phyloP scores from a whole-genome alignment of 1,284 basidiomycete genomes.

The Ganoderma meredithae region DNA sequence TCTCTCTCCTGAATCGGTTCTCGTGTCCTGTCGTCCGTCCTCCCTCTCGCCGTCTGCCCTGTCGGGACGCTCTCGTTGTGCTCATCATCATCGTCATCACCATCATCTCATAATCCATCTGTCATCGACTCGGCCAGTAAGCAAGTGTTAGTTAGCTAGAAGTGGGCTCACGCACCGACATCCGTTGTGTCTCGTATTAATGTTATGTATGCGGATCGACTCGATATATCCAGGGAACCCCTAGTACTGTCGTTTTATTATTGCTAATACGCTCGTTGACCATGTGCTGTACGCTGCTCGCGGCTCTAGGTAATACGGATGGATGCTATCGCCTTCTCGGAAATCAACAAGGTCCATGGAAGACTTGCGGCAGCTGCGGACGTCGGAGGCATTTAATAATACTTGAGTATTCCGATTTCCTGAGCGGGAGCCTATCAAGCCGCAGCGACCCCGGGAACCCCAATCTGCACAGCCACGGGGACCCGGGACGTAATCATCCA shows the following conservation, averaged over 20 bases:
- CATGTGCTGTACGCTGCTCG: constrained; percentile 16
- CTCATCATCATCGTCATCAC: not conserved
- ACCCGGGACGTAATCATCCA: not conserved
- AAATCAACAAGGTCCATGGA: not conserved
- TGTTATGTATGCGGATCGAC: constrained; percentile 24
- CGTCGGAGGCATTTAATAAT: not conserved
- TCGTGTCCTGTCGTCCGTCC: not conserved
- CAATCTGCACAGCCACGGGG: not conserved
- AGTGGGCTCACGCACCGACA: constrained; percentile 15
- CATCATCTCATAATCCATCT: constrained; percentile 5
- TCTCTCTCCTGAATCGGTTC: constrained; percentile 10
- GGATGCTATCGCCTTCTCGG: not conserved
- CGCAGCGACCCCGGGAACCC: constrained; percentile 1
- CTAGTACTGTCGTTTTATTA: constrained; percentile 26
- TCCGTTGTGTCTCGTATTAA: constrained; percentile 7
- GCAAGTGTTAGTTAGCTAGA: constrained; percentile 17
- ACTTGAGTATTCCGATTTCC: not conserved
- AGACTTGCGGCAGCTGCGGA: not conserved
- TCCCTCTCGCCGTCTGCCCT: not conserved
- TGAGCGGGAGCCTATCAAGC: not conserved
- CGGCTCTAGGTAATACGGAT: constrained; percentile 7
- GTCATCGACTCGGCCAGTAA: constrained; percentile 16
- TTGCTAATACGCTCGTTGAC: constrained; percentile 32
- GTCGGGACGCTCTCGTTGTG: not conserved
- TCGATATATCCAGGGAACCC: constrained; percentile 9